Conservation (phyloP, 148 eudicot genomes). For the Euryodendron excelsum region DNA sequence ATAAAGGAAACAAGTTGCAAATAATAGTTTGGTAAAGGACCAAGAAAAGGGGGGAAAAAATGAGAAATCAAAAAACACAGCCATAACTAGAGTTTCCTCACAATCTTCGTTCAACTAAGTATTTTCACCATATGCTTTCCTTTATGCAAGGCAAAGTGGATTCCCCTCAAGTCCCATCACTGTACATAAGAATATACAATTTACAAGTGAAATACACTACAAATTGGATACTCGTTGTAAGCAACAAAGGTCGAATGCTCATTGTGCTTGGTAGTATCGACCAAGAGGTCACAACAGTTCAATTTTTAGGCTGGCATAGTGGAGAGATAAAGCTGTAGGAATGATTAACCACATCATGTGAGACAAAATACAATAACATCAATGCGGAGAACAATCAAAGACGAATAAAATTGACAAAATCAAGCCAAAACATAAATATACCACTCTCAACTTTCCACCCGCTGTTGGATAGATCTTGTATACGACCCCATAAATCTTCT, state of each 20-base stretch:
- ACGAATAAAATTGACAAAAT: constrained; percentile 11
- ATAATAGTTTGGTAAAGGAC: no score
- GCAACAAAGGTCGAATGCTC: neutral
- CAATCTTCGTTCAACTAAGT: no score
- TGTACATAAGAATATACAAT: neutral
- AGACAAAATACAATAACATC: neutral
- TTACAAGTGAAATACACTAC: neutral
- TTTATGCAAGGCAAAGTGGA: neutral
- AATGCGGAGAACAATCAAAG: neutral
- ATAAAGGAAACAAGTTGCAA: neutral
- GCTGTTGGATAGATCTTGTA: constrained; percentile 72
- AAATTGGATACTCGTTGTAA: neutral
- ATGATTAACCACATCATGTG: neutral
- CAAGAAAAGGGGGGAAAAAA: neutral
- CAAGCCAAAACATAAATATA: constrained; percentile 27
- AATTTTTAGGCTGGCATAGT: neutral
- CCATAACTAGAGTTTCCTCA: no score
- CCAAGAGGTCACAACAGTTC: neutral
- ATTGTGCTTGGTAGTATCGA: neutral
- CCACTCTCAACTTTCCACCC: constrained; percentile 98
- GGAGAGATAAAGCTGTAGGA: neutral
- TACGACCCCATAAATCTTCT: constrained; percentile 87
- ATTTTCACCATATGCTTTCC: neutral
- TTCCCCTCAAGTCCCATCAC: neutral
- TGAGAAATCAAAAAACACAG: no score